Conservation (phyloP, 1,284 basidiomycete genomes). For the Boletellus dicymbophilus region DNA sequence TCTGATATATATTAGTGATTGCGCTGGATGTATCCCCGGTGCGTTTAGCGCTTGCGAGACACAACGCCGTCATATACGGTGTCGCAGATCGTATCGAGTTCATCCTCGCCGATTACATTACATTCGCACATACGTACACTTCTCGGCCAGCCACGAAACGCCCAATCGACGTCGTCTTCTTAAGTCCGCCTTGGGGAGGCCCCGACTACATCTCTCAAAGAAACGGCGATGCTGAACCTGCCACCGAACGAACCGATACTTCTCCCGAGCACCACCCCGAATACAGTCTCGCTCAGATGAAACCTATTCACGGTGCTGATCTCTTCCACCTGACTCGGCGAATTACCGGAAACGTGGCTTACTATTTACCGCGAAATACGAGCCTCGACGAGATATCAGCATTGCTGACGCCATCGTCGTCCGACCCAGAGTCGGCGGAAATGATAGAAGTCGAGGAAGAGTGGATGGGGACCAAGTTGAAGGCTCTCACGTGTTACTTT, state of each 20-base stretch:
- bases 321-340: slow-evolving; percentile 74
- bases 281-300: slow-evolving; percentile 72
- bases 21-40: slow-evolving; percentile 88
- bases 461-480: slow-evolving; percentile 86
- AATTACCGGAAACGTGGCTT: slow-evolving; percentile 83
- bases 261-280: slow-evolving; percentile 42
- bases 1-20: slow-evolving; percentile 62
- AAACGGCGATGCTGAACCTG: slow-evolving; percentile 8
- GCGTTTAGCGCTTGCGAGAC: slow-evolving; percentile 83
- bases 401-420: slow-evolving; percentile 38
- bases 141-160: slow-evolving; percentile 34
- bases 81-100: slow-evolving; percentile 95
- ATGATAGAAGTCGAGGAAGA: slow-evolving; percentile 84
- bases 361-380: slow-evolving; percentile 88
- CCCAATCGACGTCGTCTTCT: slow-evolving; percentile 85
- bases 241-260: slow-evolving; percentile 15
- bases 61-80: slow-evolving; percentile 93
- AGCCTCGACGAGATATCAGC: slow-evolving; percentile 72
- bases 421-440: slow-evolving; percentile 36
- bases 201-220: slow-evolving; percentile 62
- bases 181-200: slow-evolving; percentile 94
- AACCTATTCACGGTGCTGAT: slow-evolving; percentile 80
- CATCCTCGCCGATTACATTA: slow-evolving; percentile 83
- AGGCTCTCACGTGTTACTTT: slow-evolving; percentile 83
- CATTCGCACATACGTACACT: slow-evolving; percentile 70